Evolutionary conservation across 345 rosid species (phyloP).

Genomic region (thale cress (Arabidopsis thaliana)): DNA sequence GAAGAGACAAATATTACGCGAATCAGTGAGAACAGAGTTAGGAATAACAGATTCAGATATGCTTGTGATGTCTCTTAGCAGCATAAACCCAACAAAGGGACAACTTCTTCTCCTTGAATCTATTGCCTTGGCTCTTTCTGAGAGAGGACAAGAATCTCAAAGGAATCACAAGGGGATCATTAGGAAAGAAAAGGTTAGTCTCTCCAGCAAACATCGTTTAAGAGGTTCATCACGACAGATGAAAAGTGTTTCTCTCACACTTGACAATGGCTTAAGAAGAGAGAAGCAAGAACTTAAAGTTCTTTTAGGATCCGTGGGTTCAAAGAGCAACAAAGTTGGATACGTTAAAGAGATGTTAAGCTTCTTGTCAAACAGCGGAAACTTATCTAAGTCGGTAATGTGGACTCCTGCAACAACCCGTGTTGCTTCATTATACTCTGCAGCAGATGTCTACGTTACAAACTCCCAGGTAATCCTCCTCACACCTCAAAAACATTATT

Average conservation of each 20-base stretch:
- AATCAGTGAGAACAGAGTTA: constrained; percentile 74
- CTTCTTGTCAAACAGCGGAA: constrained; percentile 60
- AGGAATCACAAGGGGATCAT: constrained; percentile 37
- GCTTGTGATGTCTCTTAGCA: constrained; percentile 91
- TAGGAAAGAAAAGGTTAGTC: constrained; percentile 37
- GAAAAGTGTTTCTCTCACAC: constrained; percentile 29
- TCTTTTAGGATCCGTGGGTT: constrained; percentile 96
- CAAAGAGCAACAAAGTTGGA: constrained; percentile 89
- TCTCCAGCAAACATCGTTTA: constrained; percentile 58
- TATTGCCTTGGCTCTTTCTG: constrained; percentile 49
- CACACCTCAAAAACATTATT: neutral
- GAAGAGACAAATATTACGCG: constrained; percentile 65
- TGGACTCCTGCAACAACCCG: constrained; percentile 96
- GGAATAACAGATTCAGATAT: constrained; percentile 72
- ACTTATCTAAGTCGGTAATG: constrained; percentile 66
- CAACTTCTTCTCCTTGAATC: constrained; percentile 90
- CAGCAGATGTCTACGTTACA: constrained; percentile 89
- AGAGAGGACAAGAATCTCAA: constrained; percentile 37
- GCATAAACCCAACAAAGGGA: constrained; percentile 90
- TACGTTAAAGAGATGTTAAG: constrained; percentile 74
- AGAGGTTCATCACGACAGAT: constrained; percentile 61
- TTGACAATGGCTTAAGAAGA: constrained; percentile 31
- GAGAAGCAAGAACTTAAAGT: constrained; percentile 59
- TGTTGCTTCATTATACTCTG: constrained; percentile 90
- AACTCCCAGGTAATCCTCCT: constrained; percentile 75